phyloP scores from a whole-genome alignment of 495 filamentous ascomycete genomes.

The Daldinia concentrica region DNA sequence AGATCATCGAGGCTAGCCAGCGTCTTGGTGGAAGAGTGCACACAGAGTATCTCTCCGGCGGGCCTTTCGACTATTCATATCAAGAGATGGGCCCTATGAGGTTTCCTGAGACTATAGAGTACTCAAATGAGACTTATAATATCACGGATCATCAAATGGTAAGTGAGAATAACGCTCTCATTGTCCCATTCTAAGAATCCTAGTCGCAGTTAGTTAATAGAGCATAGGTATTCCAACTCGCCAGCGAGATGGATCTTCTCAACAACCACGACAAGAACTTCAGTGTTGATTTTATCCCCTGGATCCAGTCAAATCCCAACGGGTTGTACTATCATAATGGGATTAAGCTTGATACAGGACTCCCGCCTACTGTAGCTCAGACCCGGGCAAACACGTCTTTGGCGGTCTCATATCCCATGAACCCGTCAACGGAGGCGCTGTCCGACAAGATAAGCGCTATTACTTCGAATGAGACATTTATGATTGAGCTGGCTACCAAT shows the following conservation, averaged over 20 bases:
- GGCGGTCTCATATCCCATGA: slow-evolving; percentile 29
- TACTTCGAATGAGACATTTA: slow-evolving; percentile 37
- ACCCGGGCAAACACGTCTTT: slow-evolving; percentile 54
- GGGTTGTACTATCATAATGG: slow-evolving; percentile 61
- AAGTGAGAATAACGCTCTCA: slow-evolving; percentile 51
- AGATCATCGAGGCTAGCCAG: slow-evolving; percentile 52
- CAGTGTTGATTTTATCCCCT: slow-evolving; percentile 72
- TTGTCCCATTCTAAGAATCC: slow-evolving; percentile 47
- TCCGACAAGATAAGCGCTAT: slow-evolving; percentile 45
- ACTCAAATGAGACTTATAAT: slow-evolving; percentile 63
- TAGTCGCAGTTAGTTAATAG: slow-evolving; percentile 45
- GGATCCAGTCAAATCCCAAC: slow-evolving; percentile 65
- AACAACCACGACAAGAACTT: slow-evolving; percentile 62
- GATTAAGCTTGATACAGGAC: slow-evolving; percentile 55
- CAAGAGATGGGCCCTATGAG: slow-evolving; percentile 83
- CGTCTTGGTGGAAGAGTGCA: slow-evolving; percentile 64
- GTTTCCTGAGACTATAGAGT: slow-evolving; percentile 62
- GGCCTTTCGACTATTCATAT: slow-evolving; percentile 73
- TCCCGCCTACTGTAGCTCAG: slow-evolving; percentile 56
- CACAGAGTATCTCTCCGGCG: slow-evolving; percentile 68
- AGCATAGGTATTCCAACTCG: slow-evolving; percentile 65
- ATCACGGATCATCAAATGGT: slow-evolving; percentile 67
- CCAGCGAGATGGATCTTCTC: slow-evolving; percentile 64
- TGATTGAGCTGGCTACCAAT: slow-evolving; percentile 63
- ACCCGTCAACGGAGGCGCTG: slow-evolving; percentile 51